Evolutionary conservation across 345 rosid species (phyloP).

Genomic region (Melastoma malabathricum): DNA sequence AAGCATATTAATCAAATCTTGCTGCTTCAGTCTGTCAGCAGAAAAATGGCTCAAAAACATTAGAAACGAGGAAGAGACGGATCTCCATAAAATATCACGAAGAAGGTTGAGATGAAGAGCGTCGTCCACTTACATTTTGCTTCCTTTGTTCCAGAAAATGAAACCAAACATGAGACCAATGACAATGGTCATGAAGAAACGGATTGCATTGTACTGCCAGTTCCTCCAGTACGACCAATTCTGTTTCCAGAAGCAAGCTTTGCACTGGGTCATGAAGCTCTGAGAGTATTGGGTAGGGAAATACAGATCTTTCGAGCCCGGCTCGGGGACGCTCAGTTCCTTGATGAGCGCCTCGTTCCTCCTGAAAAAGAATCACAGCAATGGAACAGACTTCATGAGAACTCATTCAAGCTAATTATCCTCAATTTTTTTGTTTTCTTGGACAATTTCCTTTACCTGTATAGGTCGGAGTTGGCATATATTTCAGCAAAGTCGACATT

Average conservation of each 20-base stretch:
- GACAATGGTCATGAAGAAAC: slow-evolving; percentile 15
- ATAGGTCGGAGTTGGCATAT: slow-evolving; percentile 25
- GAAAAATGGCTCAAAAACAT: neutral
- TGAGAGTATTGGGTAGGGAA: slow-evolving; percentile 29
- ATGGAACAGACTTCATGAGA: neutral
- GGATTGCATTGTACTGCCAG: slow-evolving; percentile 21
- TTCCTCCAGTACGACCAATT: slow-evolving; percentile 39
- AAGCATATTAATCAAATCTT: slow-evolving; percentile 23
- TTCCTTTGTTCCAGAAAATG: slow-evolving; percentile 27
- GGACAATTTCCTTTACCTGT: slow-evolving; percentile 9
- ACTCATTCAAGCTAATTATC: too few relatives aligned
- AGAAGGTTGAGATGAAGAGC: neutral
- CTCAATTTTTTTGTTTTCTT: too few relatives aligned
- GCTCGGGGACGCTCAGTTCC: slow-evolving; percentile 22
- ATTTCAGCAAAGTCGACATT: slow-evolving; percentile 28
- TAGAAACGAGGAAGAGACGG: neutral
- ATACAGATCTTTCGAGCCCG: slow-evolving; percentile 22
- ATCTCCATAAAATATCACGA: too few relatives aligned
- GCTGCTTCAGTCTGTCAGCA: slow-evolving; percentile 8
- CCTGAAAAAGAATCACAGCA: slow-evolving; percentile 9
- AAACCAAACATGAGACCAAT: slow-evolving; percentile 22
- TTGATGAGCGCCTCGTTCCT: slow-evolving; percentile 22
- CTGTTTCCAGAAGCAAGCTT: slow-evolving; percentile 37
- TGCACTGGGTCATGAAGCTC: slow-evolving; percentile 20
- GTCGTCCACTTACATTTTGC: slow-evolving; percentile 12